A percentile compares a stretch with the other conserved stretches of the same genome.
phyloP scores from a whole-genome alignment of 164 flowering plant genomes.

The Nelumbo lutea region DNA sequence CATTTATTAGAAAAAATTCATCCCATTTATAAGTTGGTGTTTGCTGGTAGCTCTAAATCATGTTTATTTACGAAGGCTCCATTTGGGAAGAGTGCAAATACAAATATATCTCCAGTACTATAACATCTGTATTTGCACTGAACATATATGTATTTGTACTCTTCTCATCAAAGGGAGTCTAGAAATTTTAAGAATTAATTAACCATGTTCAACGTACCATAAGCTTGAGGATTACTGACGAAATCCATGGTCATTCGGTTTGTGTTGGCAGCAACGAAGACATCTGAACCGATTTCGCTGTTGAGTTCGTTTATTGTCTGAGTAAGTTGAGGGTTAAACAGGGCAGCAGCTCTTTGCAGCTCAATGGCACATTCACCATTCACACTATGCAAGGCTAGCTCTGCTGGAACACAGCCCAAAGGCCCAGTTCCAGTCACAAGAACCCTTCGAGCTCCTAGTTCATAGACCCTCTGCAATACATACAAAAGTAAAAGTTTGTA shows the following conservation, averaged over 20 bases:
- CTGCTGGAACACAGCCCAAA: conserved; percentile 73
- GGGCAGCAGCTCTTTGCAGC: conserved; percentile 41
- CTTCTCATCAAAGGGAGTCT: no score
- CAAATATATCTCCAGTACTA: no score
- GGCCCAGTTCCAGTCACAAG: conserved; percentile 90
- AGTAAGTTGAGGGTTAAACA: conserved; percentile 57
- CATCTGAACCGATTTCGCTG: conserved; percentile 35
- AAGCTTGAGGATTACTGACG: conserved; percentile 49
- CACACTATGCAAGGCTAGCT: conserved; percentile 42
- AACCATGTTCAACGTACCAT: conserved; percentile 28
- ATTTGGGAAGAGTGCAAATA: no score
- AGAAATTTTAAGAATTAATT: no score
- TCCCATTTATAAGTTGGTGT: no score
- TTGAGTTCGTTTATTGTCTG: conserved; percentile 48
- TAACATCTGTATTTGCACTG: no score
- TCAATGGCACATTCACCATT: conserved; percentile 56
- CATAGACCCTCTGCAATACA: conserved; percentile 49
- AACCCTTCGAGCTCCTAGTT: conserved; percentile 62
- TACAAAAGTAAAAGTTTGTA: background rate
- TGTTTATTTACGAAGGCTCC: no score
- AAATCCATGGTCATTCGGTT: conserved; percentile 37
- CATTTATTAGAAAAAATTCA: no score
- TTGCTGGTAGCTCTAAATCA: no score
- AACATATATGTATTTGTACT: no score
- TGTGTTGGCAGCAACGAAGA: conserved; percentile 51